Base-by-base conservation (phyloP, 805 yeast species). In the Myxozyma monticola region DNA sequence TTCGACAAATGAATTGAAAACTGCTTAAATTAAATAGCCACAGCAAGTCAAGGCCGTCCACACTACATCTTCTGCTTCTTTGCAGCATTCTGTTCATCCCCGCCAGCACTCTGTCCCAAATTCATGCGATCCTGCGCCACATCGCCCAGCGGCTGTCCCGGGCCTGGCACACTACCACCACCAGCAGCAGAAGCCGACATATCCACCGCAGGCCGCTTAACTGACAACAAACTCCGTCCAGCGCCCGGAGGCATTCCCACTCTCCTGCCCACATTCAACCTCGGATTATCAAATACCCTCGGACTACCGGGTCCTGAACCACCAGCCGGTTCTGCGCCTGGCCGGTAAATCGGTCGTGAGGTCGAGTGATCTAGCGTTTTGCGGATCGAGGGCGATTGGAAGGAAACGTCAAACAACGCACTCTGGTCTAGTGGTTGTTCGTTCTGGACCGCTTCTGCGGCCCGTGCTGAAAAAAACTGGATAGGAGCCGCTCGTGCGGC, bases 391-490 rank as follows among this genome's bases (percentile, higher is more conserved):
- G 66, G 68, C 21, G 60, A 54, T 36, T 49, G 59, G 42, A 54
- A 57, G 2, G 37, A 37, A 24, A 58, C 60, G 26, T 62, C 63
- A 42, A 64, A 63, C 3, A 60, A 44, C 0, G 60, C 54, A 6
- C 48, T 45, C 4, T 49, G 46, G 22, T 63, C 53, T 14, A 64
- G 25, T 2, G 60, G 56, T 24, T 48, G 31, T 26, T 60, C 58
- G 10, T 54, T 49, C 31, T 64, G 67, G 14, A 62, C 51, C 4
- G 55, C 56, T 30, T 57, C 60, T 5, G 67, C 67, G 0, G 60
- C 66, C 3, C 66, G 48, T 6, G 65, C 67, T 42, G 60, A 57
- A 25, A 61, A 62, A 45, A 60, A 64, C 39, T 42, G 49, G 36
- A 42, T 18, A 12, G 52, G 44, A 6, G 20, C 17, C 8, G 10